Base-by-base conservation (phyloP, 352 stramenopile genomes). In the Phytophthora pisi region DNA sequence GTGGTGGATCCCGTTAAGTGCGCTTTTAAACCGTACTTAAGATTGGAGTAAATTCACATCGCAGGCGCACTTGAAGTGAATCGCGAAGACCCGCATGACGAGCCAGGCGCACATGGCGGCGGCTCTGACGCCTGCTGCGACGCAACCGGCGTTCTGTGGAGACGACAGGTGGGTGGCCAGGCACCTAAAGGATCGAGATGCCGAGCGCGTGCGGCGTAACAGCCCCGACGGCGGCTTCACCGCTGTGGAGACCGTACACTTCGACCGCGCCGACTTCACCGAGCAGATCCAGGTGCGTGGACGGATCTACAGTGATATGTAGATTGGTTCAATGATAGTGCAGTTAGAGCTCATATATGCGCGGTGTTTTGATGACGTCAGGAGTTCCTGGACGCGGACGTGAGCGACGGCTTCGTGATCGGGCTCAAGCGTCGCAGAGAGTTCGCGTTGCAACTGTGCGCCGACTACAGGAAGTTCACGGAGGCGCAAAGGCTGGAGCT, bases 321-420 rank as follows among this genome's bases (percentile, higher is more conserved):
- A 20, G 4, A 5, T 13, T 13, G 7, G 2, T 3, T 15, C 31
- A 11, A 38, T 38, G 8, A 38, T 13, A 38, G 11, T 11, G 4
- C 9, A 13, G 8, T 38, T 15, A 38, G 9, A 13, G 1, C 31
- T 69, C 5, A 57, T 30, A 7, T 4, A 4, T 40, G 18, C 42
- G 5, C 51, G 18, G 3, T 68, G 10, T 4, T 47, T 9, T 9
- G 8, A n/a, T 13, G 23, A 36, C 24, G 0, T 1, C 40, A 90
- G 82, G 71, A 78, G 51, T 80, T 92, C 10, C 57, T 93, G 34
- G 82, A 87, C 45, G 80, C 74, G 6, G 83, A 93, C 16, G 79
- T 83, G 45, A 87, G 81, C 58, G 84, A 88, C n/a, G 88, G 88
- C 42, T 96, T 96, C 50, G 88, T 96, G 28, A 91, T 93, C 50